Conservation (phyloP, 225 moss, liverwort and hornwort genomes). For the Pseudisothecium myosuroides region DNA sequence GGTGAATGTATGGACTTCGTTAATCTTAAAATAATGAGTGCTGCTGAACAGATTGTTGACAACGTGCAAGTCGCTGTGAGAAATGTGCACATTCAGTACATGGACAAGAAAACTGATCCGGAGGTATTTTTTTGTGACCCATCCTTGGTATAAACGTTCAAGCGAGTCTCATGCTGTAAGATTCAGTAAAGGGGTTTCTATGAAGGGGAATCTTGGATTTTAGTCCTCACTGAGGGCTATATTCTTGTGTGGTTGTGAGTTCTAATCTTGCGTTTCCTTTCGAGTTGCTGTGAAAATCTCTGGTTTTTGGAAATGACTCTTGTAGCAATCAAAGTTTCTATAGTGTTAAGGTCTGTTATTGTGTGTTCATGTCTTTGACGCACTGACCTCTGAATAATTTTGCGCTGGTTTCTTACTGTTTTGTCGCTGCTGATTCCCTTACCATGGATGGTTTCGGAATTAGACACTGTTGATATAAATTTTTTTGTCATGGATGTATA, state of each 20-base stretch:
- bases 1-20: not conserved
- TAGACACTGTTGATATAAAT: not conserved
- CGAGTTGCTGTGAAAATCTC: not conserved
- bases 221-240: not conserved
- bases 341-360: not conserved
- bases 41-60: conserved; percentile 63
- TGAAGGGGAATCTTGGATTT: not conserved
- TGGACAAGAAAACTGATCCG: conserved; percentile 73
- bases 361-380: not conserved
- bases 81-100: conserved; percentile 80
- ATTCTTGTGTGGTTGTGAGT: not conserved
- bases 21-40: not conserved
- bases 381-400: not conserved
- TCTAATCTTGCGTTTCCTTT: not conserved
- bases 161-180: not conserved
- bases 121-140: conserved; percentile 44
- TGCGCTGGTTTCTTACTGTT: not conserved
- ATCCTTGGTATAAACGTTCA: not conserved
- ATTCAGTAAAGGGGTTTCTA: not conserved
- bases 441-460: not conserved
- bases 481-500: conserved; percentile 6
- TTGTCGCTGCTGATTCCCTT: not conserved
- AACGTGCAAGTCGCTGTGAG: conserved; percentile 80
- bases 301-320: not conserved
- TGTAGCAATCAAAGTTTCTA: not conserved